A percentile compares a stretch with the other conserved stretches of the same genome.
phyloP scores from a whole-genome alignment of 2,329 filamentous ascomycete species.

The Xenoacremonium recifei region DNA sequence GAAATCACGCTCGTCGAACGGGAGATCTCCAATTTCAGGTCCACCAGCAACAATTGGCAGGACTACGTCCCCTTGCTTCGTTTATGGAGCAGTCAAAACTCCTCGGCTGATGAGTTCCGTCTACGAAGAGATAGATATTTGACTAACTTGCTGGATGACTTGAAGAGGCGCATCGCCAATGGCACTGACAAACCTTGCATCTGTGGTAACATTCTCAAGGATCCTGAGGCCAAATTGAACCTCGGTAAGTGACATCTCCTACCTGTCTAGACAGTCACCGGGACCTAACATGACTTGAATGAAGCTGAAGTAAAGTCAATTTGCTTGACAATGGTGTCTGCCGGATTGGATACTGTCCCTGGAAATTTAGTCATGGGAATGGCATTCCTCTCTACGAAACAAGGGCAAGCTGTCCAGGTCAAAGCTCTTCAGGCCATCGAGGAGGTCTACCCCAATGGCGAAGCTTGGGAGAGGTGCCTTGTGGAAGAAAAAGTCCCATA shows the following conservation, averaged over 20 bases:
- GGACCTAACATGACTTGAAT: not conserved
- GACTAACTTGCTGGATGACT: slow-evolving; percentile 64
- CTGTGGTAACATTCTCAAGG: slow-evolving; percentile 54
- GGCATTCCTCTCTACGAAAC: slow-evolving; percentile 66
- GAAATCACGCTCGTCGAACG: slow-evolving; percentile 77
- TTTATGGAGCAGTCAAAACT: slow-evolving; percentile 60
- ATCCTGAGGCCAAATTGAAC: slow-evolving; percentile 42
- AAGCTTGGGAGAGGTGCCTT: slow-evolving; percentile 74
- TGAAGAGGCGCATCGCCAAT: slow-evolving; percentile 38
- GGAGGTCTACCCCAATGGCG: slow-evolving; percentile 67
- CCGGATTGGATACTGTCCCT: slow-evolving; percentile 78
- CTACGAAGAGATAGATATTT: slow-evolving; percentile 66
- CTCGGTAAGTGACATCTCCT: slow-evolving; percentile 30
- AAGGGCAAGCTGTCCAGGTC: slow-evolving; percentile 69
- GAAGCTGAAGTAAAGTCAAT: slow-evolving; percentile 77
- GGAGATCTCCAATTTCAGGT: slow-evolving; percentile 72
- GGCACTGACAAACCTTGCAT: slow-evolving; percentile 42
- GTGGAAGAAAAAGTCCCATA: slow-evolving; percentile 75
- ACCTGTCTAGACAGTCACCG: too few relatives aligned
- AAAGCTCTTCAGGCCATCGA: slow-evolving; percentile 69
- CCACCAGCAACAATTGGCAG: slow-evolving; percentile 80
- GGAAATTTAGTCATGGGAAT: slow-evolving; percentile 79
- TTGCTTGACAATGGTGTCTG: slow-evolving; percentile 78
- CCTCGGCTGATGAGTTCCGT: slow-evolving; percentile 63
- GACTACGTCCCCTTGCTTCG: slow-evolving; percentile 79